phyloP scores from a whole-genome alignment of 352 stramenopile genomes.

The Albugo candida region DNA sequence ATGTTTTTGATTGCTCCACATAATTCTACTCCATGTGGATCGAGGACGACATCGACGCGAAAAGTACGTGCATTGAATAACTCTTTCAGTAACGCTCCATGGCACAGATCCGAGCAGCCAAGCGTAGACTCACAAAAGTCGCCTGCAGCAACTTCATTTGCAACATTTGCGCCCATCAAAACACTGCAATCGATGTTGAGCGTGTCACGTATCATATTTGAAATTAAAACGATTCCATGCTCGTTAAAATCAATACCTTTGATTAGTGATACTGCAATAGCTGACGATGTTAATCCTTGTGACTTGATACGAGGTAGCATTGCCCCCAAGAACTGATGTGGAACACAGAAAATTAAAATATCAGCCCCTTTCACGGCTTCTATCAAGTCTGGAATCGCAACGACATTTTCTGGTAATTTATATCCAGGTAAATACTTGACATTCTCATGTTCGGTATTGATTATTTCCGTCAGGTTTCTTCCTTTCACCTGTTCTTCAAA shows the following conservation, averaged over 20 bases:
- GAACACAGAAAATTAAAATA: slow-evolving; percentile 92
- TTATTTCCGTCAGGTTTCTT: slow-evolving; percentile 89
- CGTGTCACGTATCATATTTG: slow-evolving; percentile 73
- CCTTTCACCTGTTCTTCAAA: slow-evolving; percentile 83
- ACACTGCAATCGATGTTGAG: slow-evolving; percentile 80
- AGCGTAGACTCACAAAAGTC: slow-evolving; percentile 96
- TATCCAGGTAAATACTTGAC: slow-evolving; percentile 86
- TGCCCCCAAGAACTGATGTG: slow-evolving; percentile 88
- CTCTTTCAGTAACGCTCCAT: slow-evolving; percentile 42
- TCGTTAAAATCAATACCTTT: slow-evolving; percentile 82
- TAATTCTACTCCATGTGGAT: slow-evolving; percentile 89
- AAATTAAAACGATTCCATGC: slow-evolving; percentile 69
- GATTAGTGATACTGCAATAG: slow-evolving; percentile 80
- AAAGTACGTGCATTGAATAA: slow-evolving; percentile 79
- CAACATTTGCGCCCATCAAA: slow-evolving; percentile 95
- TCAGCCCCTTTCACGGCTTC: slow-evolving; percentile 78
- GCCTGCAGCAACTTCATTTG: slow-evolving; percentile 87
- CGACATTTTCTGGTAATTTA: slow-evolving; percentile 85
- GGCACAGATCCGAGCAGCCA: slow-evolving; percentile 56
- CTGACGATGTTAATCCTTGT: slow-evolving; percentile 35
- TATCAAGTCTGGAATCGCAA: slow-evolving; percentile 82
- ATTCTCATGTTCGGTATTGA: slow-evolving; percentile 94
- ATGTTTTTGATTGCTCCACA: slow-evolving; percentile 97
- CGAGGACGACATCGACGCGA: slow-evolving; percentile 83
- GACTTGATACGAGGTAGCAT: slow-evolving; percentile 80